Base-by-base conservation (phyloP, 345 rosid genomes). In the Stellera chamaejasme region DNA sequence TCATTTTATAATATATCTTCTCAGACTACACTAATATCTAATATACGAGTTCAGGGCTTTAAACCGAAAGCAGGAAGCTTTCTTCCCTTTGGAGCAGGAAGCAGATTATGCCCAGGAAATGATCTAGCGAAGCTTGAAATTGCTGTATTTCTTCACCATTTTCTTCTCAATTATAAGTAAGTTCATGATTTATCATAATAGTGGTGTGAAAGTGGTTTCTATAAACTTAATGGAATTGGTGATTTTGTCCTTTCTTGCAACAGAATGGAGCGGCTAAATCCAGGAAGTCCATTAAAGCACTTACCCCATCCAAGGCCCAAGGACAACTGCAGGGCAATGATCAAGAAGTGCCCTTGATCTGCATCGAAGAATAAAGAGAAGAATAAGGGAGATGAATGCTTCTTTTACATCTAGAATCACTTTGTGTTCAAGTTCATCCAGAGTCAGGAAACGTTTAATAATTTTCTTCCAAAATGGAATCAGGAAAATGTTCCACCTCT, bases 111-210 rank as follows among this genome's bases (percentile, higher is more conserved):
- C 65, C 96, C 96, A 10, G 97, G 97, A 69, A 87, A 87, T 52
- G 90, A 87, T 76, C 90, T 90, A 5, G 90, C 93, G 14, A 90
- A 82, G 77, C 81, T 90, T 28, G 97, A 87, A 67, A 82, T 90
- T 41, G 61, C 90, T 7, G 75, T 84, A 14, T 90, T 84, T 55
- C 86, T 90, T 61, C 97, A 90, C 48, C 73, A 87, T 72, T 90
- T 90, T 64, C 83, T 90, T 42, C 88, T 87, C 15, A 73, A 76
- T 45, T 87, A 84, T 66, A 26, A 59, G 95, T 84, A 41, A 53
- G 78, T 75, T 15, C 39, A 32, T 32, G 9, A 32, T 5, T 11
- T 36, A 10, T 9, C 13, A 15, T 10, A 36, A 48, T n/a, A 43
- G 28, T 15, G 11, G 11, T 32, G 6, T 8, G 7, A 32, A 32